These are phyloP conservation scores for Dinochytrium kinnereticum DNA, from an alignment of 371 early-diverging fungal genomes.

Conservation along the genomic window DNA sequence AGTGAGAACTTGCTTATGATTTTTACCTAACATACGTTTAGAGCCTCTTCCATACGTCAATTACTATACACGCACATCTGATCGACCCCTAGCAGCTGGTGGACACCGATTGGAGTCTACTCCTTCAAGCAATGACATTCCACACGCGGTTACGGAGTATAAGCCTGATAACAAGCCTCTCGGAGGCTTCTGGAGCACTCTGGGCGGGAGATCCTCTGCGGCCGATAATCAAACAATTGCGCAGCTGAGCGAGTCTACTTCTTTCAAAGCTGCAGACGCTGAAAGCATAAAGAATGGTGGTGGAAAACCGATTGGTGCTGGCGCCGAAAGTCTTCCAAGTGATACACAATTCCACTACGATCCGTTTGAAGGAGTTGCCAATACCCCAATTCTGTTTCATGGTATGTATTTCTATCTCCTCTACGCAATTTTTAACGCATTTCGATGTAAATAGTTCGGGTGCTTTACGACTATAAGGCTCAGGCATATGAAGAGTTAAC, in stretches of 20 bases:
- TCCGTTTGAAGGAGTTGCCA: constrained; percentile 48
- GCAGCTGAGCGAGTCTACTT: too few relatives aligned
- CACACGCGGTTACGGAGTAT: constrained; percentile 12
- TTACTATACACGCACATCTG: constrained; percentile 37
- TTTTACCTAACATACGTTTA: neutral
- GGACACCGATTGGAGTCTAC: neutral
- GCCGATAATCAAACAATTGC: neutral
- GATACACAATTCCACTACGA: constrained; percentile 47
- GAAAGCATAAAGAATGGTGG: neutral
- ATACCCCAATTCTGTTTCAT: neutral
- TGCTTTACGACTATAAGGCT: constrained; percentile 81
- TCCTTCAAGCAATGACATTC: neutral
- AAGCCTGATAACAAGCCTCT: neutral
- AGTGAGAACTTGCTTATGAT: constrained; percentile 30
- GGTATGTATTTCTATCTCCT: constrained; percentile 2
- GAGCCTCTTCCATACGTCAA: constrained; percentile 49
- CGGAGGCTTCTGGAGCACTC: neutral
- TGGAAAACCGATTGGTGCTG: constrained; percentile 2
- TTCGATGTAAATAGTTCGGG: constrained; percentile 65
- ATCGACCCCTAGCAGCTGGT: constrained; percentile 11
- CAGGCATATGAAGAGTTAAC: constrained; percentile 79
- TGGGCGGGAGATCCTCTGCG: neutral
- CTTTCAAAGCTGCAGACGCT: neutral
- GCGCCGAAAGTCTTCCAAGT: constrained; percentile 5
- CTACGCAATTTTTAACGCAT: neutral